Conservation (phyloP, 306 rosid species). For the Ormosia emarginata region DNA sequence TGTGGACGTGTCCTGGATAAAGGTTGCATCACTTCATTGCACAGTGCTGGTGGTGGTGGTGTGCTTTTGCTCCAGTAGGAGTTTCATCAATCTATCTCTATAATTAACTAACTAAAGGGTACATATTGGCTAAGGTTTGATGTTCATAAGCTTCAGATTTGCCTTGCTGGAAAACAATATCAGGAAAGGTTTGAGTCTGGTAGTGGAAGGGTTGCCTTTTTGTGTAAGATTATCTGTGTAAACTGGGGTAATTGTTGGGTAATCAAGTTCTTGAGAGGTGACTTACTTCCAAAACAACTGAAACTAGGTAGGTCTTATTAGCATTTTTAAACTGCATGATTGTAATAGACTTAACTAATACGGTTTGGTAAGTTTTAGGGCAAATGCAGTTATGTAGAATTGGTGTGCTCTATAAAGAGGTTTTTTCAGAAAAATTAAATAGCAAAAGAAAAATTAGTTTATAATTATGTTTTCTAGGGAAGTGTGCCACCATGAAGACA, state of each 20-base stretch:
- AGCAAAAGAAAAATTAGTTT: background rate
- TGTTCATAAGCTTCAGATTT: constrained; percentile 29
- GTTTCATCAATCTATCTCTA: constrained; percentile 19
- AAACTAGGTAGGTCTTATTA: constrained; percentile 22
- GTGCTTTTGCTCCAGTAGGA: constrained; percentile 20
- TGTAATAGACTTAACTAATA: constrained; percentile 15
- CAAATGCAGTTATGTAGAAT: constrained; percentile 6
- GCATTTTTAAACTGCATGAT: constrained; percentile 10
- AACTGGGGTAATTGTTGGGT: background rate
- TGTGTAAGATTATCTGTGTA: constrained; percentile 7
- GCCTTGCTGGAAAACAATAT: constrained; percentile 13
- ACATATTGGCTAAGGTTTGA: constrained; percentile 31
- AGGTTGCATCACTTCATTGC: constrained; percentile 19
- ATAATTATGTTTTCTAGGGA: background rate
- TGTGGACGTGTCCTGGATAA: background rate
- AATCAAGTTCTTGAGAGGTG: constrained; percentile 27
- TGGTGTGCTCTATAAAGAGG: constrained; percentile 11
- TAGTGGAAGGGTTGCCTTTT: constrained; percentile 19
- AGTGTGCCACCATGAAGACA: background rate
- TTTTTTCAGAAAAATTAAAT: background rate
- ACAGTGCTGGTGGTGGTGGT: constrained; percentile 3
- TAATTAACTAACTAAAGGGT: constrained; percentile 34
- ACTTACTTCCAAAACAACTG: constrained; percentile 4
- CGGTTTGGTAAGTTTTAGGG: background rate
- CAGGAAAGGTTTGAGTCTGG: constrained; percentile 20